Conservation (phyloP, 2,329 filamentous ascomycete genomes). For the Microcyclospora pomicola region DNA sequence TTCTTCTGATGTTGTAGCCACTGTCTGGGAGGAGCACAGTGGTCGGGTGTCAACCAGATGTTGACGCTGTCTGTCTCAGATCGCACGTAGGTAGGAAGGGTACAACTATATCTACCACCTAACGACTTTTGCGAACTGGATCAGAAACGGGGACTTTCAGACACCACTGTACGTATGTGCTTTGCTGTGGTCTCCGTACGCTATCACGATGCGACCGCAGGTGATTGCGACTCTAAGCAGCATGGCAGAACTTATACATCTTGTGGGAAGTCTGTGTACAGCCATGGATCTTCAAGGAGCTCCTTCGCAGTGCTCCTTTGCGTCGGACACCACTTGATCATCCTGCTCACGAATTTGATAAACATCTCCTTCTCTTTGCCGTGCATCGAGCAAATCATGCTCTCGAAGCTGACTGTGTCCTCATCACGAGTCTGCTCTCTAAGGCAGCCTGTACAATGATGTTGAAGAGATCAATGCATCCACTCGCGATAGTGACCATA, state of each 20-base stretch:
- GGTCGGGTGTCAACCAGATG: too few relatives aligned
- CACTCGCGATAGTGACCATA: not conserved
- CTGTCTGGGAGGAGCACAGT: too few relatives aligned
- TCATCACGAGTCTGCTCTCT: constrained; percentile 2
- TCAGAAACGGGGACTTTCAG: too few relatives aligned
- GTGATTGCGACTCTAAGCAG: too few relatives aligned
- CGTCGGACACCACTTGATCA: constrained; percentile 28
- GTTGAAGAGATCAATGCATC: not conserved
- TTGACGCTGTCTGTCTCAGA: too few relatives aligned
- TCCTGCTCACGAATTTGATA: constrained; percentile 22
- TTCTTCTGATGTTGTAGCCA: too few relatives aligned
- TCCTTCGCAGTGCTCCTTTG: constrained; percentile 25
- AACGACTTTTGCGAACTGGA: too few relatives aligned
- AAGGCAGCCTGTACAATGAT: not conserved
- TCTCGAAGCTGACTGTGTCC: constrained; percentile 5
- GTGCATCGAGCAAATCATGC: constrained; percentile 5
- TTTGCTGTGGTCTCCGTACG: too few relatives aligned
- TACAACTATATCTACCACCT: too few relatives aligned
- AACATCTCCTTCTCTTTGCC: constrained; percentile 22
- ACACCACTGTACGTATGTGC: too few relatives aligned
- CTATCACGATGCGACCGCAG: too few relatives aligned
- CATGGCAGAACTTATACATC: not conserved
- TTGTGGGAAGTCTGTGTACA: constrained; percentile 5
- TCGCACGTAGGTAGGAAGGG: too few relatives aligned
- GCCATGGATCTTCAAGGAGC: constrained; percentile 27